A percentile compares a stretch with the other conserved stretches of the same genome.
Conservation (phyloP, 371 early-diverging fungal species). For the Dinochytrium kinnereticum region DNA sequence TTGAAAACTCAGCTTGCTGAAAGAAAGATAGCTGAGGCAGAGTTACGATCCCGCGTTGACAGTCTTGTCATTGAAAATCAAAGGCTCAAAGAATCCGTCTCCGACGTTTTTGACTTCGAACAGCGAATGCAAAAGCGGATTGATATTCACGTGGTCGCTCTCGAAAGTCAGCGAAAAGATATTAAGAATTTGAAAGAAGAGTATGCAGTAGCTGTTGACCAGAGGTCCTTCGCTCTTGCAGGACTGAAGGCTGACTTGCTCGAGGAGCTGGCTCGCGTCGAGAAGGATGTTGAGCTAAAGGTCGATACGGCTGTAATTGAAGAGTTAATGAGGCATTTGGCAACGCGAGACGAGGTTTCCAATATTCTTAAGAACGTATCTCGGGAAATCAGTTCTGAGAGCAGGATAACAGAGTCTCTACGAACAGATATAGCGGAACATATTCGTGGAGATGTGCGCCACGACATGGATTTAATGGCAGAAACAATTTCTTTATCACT, state of each 20-base stretch:
- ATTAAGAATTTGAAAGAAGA: background rate
- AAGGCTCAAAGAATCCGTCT: background rate
- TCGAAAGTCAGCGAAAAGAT: slow-evolving; percentile 20
- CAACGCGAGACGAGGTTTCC: slow-evolving; percentile 47
- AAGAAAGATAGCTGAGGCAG: background rate
- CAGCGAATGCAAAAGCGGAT: slow-evolving; percentile 22
- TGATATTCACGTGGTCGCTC: slow-evolving; percentile 24
- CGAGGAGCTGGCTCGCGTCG: background rate
- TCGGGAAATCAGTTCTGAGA: background rate
- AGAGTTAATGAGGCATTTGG: slow-evolving; percentile 47
- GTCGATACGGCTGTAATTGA: slow-evolving; percentile 52
- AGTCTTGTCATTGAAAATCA: background rate
- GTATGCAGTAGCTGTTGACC: too few species aligned
- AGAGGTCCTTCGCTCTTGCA: background rate
- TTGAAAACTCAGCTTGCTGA: background rate
- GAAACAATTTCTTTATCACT: background rate
- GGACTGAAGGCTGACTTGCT: too few species aligned
- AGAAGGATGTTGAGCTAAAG: slow-evolving; percentile 29
- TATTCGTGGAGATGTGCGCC: background rate
- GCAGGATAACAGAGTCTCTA: background rate
- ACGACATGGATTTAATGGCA: background rate
- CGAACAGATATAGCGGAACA: background rate
- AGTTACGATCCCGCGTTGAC: background rate
- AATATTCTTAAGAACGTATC: slow-evolving; percentile 1
- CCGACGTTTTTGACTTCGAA: background rate